phyloP scores from a whole-genome alignment of 768 basidiomycete species.

The Lyophyllum semitale region DNA sequence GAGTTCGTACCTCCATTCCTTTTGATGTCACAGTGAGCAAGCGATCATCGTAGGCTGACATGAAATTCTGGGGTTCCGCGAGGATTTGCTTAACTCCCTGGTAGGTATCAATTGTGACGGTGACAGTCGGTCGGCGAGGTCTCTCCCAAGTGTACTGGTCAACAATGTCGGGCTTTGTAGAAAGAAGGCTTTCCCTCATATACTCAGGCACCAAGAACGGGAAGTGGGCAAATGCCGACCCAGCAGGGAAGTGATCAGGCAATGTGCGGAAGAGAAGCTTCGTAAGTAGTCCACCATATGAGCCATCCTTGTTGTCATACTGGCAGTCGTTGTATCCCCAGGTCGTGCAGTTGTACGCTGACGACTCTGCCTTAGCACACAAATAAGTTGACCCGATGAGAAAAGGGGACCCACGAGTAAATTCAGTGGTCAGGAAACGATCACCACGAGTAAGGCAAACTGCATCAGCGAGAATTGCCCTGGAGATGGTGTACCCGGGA shows the following conservation, averaged over 20 bases:
- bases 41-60: slow-evolving; percentile 34
- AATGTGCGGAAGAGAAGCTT: slow-evolving; percentile 73
- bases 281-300: slow-evolving; percentile 74
- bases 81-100: slow-evolving; percentile 37
- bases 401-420: slow-evolving; percentile 57
- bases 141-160: slow-evolving; percentile 62
- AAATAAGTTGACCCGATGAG: background rate
- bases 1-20: slow-evolving; percentile 19
- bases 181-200: slow-evolving; percentile 41
- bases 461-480: slow-evolving; percentile 83
- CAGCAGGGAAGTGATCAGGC: slow-evolving; percentile 65
- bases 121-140: slow-evolving; percentile 33
- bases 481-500: slow-evolving; percentile 81
- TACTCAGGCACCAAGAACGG: slow-evolving; percentile 69
- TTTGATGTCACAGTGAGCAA: slow-evolving; percentile 29
- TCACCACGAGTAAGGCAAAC: slow-evolving; percentile 78
- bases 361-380: background rate
- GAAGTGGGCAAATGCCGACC: slow-evolving; percentile 76
- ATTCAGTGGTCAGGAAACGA: slow-evolving; percentile 75
- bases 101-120: slow-evolving; percentile 30
- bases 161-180: slow-evolving; percentile 28
- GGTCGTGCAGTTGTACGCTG: slow-evolving; percentile 72
- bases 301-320: slow-evolving; percentile 63
- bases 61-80: slow-evolving; percentile 27
- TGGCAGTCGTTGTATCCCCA: slow-evolving; percentile 82